phyloP scores from a whole-genome alignment of 352 stramenopile species.

The Pythium pyrilobum region DNA sequence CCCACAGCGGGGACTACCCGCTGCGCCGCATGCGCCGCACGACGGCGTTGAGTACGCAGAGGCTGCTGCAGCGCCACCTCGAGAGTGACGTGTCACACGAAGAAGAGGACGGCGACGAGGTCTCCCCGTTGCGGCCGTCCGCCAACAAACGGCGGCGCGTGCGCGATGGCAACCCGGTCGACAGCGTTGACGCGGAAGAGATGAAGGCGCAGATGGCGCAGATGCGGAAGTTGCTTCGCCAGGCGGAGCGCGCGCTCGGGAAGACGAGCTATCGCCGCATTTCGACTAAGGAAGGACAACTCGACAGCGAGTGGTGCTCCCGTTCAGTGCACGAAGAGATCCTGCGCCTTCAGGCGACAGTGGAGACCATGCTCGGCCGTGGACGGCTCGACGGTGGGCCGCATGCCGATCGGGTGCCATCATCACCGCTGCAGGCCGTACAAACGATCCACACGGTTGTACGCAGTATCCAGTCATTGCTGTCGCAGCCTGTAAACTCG shows the following conservation, averaged over 20 bases:
- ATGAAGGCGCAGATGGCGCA: neutral
- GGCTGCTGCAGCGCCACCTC: too few species aligned
- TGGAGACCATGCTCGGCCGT: conserved; percentile 9
- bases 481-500: neutral
- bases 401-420: neutral
- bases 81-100: too few species aligned
- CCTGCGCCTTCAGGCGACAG: conserved; percentile 8
- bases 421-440: conserved; percentile 12
- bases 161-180: neutral
- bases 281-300: neutral
- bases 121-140: neutral
- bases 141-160: conserved; percentile 9
- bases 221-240: neutral
- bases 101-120: neutral
- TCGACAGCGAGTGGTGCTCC: conserved; percentile 3
- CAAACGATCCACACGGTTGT: conserved; percentile 14
- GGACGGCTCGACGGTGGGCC: neutral
- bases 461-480: conserved; percentile 7
- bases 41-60: too few species aligned
- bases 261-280: neutral
- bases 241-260: neutral
- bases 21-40: conserved; percentile 13
- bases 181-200: neutral
- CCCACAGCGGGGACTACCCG: conserved; percentile 12
- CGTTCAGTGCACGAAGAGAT: conserved; percentile 9